Conservation (phyloP, 1,284 basidiomycete genomes). For the Cryptococcus sp. region DNA sequence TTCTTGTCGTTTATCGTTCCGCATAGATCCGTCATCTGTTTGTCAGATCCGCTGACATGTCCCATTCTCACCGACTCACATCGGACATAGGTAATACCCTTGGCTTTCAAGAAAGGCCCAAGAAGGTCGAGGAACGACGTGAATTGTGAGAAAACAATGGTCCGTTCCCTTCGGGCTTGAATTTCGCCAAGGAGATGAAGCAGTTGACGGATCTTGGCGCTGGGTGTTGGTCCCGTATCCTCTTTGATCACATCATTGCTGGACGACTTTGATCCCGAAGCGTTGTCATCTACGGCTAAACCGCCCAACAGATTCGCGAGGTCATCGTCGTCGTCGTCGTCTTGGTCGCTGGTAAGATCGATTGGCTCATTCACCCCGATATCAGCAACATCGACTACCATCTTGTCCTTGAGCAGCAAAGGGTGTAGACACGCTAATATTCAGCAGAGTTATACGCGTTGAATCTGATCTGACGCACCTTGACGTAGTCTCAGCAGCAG, state of each 20-base stretch:
- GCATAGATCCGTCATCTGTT: conserved; percentile 85
- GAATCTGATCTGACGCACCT: conserved; percentile 53
- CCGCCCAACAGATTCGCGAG: conserved; percentile 71
- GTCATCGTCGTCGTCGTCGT: conserved; percentile 64
- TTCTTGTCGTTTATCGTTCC: conserved; percentile 66
- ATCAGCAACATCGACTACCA: conserved; percentile 68
- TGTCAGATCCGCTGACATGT: background rate
- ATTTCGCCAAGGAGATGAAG: conserved; percentile 67
- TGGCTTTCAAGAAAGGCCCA: conserved; percentile 69
- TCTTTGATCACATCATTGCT: no score
- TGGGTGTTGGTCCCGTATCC: no score
- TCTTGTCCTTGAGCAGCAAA: conserved; percentile 68
- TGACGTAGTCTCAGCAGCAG: conserved; percentile 81
- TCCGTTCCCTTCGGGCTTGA: conserved; percentile 68
- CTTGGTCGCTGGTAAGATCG: conserved; percentile 43
- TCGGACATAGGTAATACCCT: conserved; percentile 68
- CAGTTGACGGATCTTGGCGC: conserved; percentile 84
- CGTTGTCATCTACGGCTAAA: conserved; percentile 57
- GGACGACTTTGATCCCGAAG: conserved; percentile 54
- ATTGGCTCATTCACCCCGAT: conserved; percentile 43
- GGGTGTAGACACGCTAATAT: conserved; percentile 89
- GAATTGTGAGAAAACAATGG: conserved; percentile 71
- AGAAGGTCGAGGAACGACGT: conserved; percentile 85
- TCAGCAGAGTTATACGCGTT: background rate
- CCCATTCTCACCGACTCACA: conserved; percentile 58